Evolutionary conservation across 495 filamentous ascomycete species (phyloP).

Genomic region (Neurospora terricola): DNA sequence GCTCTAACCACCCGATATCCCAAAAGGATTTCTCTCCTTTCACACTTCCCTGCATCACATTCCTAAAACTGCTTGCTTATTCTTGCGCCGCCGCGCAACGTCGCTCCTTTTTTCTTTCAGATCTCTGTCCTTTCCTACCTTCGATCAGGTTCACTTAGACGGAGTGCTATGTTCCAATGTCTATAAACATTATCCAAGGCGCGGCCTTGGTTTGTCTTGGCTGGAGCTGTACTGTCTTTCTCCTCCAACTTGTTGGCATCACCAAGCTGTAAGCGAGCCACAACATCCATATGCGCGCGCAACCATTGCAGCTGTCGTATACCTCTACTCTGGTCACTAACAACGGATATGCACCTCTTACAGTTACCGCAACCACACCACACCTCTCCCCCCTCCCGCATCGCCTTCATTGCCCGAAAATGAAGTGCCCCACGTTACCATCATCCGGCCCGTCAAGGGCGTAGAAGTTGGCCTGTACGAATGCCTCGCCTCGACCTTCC

Average conservation of each 20-base stretch:
- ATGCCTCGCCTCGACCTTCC: slow-evolving; percentile 85
- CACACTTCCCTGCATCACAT: not conserved
- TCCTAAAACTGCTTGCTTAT: not conserved
- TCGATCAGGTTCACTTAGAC: not conserved
- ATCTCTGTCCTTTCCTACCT: not conserved
- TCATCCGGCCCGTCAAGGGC: slow-evolving; percentile 90
- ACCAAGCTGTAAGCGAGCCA: slow-evolving; percentile 35
- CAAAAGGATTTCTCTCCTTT: not conserved
- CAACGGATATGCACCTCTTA: not conserved
- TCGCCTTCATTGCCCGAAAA: slow-evolving; percentile 33
- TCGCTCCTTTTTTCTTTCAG: not conserved
- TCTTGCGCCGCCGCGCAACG: not conserved
- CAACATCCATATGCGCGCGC: not conserved
- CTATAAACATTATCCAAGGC: slow-evolving; percentile 23
- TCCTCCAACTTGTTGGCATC: slow-evolving; percentile 42
- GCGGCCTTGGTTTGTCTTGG: slow-evolving; percentile 34
- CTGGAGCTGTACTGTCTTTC: slow-evolving; percentile 40
- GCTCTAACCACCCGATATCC: not conserved
- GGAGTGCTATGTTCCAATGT: slow-evolving; percentile 26
- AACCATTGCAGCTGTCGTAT: not conserved
- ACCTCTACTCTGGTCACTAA: slow-evolving; percentile 3
- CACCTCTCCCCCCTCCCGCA: slow-evolving; percentile 29
- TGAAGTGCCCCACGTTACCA: slow-evolving; percentile 70
- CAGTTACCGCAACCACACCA: slow-evolving; percentile 43
- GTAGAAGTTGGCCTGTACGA: slow-evolving; percentile 85